A percentile compares a stretch with the other conserved stretches of the same genome.
These are phyloP conservation scores for Aspergillus sojae DNA, from an alignment of 2,329 filamentous ascomycete species.

Conservation along the genomic window DNA sequence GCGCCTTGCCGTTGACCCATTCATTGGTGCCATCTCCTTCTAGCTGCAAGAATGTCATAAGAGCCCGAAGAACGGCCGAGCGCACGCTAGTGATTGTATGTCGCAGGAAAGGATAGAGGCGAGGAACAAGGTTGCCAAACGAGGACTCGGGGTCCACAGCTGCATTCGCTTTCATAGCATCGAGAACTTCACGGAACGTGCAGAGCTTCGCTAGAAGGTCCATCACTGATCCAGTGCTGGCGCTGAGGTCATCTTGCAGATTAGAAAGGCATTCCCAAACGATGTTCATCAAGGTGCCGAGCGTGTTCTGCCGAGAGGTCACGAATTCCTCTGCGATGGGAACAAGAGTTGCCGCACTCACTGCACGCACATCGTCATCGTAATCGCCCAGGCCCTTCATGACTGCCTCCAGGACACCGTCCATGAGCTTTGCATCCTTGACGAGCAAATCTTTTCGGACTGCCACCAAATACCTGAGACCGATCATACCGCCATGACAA, in stretches of 20 bases:
- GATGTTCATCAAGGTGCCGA: conserved; percentile 84
- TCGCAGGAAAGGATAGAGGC: conserved; percentile 91
- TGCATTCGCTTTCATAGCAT: conserved; percentile 91
- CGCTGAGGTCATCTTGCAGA: conserved; percentile 93
- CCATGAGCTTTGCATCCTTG: conserved; percentile 80
- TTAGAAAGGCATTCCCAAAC: conserved; percentile 98
- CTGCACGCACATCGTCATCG: conserved; percentile 94
- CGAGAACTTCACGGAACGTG: conserved; percentile 87
- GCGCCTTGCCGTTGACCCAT: conserved; percentile 88
- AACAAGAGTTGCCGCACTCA: conserved; percentile 95
- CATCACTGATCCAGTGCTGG: conserved; percentile 98
- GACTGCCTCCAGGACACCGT: conserved; percentile 87
- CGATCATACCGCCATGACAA: conserved; percentile 97
- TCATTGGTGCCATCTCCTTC: conserved; percentile 77
- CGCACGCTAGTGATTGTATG: conserved; percentile 97
- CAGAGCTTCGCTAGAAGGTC: conserved; percentile 94
- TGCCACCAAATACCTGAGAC: conserved; percentile 89
- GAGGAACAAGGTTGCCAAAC: conserved; percentile 87
- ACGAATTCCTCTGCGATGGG: conserved; percentile 97
- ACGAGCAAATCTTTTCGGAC: conserved; percentile 90
- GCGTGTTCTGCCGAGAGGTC: conserved; percentile 73
- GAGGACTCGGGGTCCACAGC: conserved; percentile 81
- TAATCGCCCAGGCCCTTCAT: conserved; percentile 91
- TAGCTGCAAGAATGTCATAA: conserved; percentile 89
- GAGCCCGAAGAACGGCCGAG: conserved; percentile 85